These are phyloP conservation scores for Colletotrichum acutatum DNA, from an alignment of 2,329 filamentous ascomycete species.

Conservation along the genomic window DNA sequence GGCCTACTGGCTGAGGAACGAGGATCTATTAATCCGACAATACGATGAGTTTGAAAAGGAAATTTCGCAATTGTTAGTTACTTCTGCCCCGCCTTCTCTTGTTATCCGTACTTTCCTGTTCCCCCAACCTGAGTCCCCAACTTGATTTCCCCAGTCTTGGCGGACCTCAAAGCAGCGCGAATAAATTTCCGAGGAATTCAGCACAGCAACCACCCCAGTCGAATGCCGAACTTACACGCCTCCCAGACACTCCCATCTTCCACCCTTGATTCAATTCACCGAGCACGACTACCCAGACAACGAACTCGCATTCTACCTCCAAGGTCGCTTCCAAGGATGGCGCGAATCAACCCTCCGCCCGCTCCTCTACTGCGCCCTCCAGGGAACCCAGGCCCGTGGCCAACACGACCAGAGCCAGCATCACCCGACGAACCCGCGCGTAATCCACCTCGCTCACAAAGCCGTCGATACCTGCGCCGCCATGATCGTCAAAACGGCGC, in stretches of 20 bases:
- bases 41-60: slow-evolving; percentile 34
- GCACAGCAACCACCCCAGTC: background rate
- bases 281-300: slow-evolving; percentile 22
- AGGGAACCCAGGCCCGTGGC: background rate
- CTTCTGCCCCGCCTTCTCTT: too few species aligned
- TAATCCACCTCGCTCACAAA: slow-evolving; percentile 25
- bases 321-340: slow-evolving; percentile 33
- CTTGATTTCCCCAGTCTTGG: background rate
- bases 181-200: background rate
- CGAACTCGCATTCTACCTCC: slow-evolving; percentile 32
- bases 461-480: slow-evolving; percentile 24
- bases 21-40: slow-evolving; percentile 19
- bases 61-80: slow-evolving; percentile 20
- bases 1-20: slow-evolving; percentile 20
- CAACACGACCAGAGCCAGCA: background rate
- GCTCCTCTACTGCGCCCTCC: slow-evolving; percentile 33
- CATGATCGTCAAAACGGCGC: slow-evolving; percentile 15
- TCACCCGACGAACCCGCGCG: background rate
- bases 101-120: too few species aligned
- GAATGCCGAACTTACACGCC: background rate
- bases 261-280: slow-evolving; percentile 29
- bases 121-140: too few species aligned
- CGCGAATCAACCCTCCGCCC: slow-evolving; percentile 34
- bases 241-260: slow-evolving; percentile 32
- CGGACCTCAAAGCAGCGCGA: background rate